Evolutionary conservation across 1,139 yeast genomes (phyloP).

Genomic region (Suhomyces guaymorum): DNA sequence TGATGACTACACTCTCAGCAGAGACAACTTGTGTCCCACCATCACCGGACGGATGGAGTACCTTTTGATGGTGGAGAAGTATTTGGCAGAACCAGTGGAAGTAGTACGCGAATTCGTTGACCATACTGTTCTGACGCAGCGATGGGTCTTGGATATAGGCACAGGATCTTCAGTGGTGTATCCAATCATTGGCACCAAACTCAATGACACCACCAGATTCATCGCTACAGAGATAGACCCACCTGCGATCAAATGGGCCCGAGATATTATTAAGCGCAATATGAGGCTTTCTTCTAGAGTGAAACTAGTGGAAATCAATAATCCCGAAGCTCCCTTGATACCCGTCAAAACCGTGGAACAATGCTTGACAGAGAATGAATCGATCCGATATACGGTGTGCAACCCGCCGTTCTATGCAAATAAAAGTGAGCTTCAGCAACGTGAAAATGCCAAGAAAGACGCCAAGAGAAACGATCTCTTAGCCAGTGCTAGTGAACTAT

Average conservation of each 20-base stretch:
- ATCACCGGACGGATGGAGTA: constrained; percentile 23
- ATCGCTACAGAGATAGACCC: constrained; percentile 22
- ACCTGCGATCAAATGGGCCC: constrained; percentile 17
- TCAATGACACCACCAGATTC: constrained; percentile 10
- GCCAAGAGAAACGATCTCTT: constrained; percentile 14
- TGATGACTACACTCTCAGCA: constrained; percentile 15
- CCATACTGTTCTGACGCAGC: neutral
- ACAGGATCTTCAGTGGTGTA: constrained; percentile 26
- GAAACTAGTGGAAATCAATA: constrained; percentile 4
- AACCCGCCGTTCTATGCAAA: constrained; percentile 26
- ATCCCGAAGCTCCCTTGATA: constrained; percentile 4
- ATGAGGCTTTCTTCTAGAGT: neutral
- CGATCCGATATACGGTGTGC: constrained; percentile 21
- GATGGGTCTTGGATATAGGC: constrained; percentile 23
- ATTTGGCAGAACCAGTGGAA: constrained; percentile 14
- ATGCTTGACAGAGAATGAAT: neutral
- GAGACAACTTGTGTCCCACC: constrained; percentile 23
- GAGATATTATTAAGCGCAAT: neutral
- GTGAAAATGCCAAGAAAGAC: constrained; percentile 13
- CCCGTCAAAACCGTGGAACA: constrained; percentile 5
- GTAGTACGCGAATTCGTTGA: constrained; percentile 5
- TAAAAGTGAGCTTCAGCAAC: constrained; percentile 13
- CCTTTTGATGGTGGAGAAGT: constrained; percentile 17
- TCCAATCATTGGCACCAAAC: constrained; percentile 16
- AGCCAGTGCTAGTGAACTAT: constrained; percentile 18